These are phyloP conservation scores for Telopea speciosissima DNA, from an alignment of 177 flowering plant species.

Conservation along the genomic window DNA sequence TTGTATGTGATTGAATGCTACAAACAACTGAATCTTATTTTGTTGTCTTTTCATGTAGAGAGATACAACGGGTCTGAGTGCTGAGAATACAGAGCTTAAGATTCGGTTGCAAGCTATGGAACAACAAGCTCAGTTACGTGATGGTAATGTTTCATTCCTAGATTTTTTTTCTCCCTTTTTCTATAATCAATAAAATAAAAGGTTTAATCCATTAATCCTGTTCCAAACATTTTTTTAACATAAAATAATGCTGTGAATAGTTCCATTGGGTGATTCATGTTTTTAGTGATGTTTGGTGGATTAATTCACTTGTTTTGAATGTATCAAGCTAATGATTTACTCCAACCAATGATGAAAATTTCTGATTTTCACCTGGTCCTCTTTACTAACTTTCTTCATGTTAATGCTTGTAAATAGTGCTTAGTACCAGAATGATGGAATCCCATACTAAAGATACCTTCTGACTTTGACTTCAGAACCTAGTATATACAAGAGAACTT, in stretches of 20 bases:
- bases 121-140: constrained; percentile 19
- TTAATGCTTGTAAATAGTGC: too few relatives aligned
- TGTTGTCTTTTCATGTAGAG: not conserved
- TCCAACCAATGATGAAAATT: not conserved
- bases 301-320: too few relatives aligned
- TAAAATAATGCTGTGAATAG: not conserved
- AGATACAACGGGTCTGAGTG: not conserved
- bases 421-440: too few relatives aligned
- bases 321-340: not conserved
- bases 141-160: constrained; percentile 40
- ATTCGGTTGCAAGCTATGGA: not conserved
- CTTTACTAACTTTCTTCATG: too few relatives aligned
- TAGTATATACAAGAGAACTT: too few relatives aligned
- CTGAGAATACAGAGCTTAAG: constrained; percentile 1
- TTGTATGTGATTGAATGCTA: not conserved
- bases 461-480: too few relatives aligned
- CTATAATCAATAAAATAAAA: not conserved
- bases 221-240: not conserved
- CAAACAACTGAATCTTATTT: not conserved
- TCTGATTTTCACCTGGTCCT: not conserved
- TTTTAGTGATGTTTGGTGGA: not conserved
- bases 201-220: not conserved
- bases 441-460: too few relatives aligned
- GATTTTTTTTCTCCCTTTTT: not conserved
- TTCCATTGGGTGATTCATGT: not conserved